Percentiles rank a stretch among this genome's conserved stretches.
Evolutionary conservation across 2,329 filamentous ascomycete species (phyloP).

Genomic region (Cryphonectria nitschkei): DNA sequence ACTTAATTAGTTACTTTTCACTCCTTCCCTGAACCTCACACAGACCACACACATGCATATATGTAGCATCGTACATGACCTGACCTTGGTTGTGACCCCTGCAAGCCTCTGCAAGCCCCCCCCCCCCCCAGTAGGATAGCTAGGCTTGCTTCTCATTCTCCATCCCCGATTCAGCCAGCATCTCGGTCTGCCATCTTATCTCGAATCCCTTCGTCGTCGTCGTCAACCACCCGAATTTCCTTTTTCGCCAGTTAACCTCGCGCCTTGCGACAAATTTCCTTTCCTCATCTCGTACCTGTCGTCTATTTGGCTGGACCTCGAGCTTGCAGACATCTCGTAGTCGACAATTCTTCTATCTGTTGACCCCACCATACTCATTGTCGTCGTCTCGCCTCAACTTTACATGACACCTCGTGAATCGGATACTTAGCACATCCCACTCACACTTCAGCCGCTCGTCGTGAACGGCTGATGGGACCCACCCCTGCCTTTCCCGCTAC

Average conservation of each 20-base stretch:
- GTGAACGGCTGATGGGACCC: background rate
- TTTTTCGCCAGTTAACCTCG: background rate
- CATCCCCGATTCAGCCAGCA: constrained; percentile 1
- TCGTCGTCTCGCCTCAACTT: background rate
- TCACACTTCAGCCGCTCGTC: background rate
- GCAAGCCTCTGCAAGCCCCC: constrained; percentile 6
- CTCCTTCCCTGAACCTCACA: background rate
- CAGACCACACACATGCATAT: background rate
- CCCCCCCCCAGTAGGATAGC: background rate
- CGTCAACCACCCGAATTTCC: constrained; percentile 19
- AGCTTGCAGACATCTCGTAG: background rate
- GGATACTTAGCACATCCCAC: background rate
- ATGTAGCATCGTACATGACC: background rate
- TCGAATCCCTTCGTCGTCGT: constrained; percentile 16
- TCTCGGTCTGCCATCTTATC: constrained; percentile 5
- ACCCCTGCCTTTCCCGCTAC: constrained; percentile 10
- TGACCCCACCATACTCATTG: background rate
- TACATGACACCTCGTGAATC: background rate
- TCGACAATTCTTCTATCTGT: background rate
- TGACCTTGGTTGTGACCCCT: constrained; percentile 8
- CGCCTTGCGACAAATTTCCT: background rate
- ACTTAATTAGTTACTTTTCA: background rate
- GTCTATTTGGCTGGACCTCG: constrained; percentile 6
- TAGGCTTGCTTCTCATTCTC: background rate
- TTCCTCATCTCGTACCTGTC: background rate